These are phyloP conservation scores for Boletellus emodensis DNA, from an alignment of 768 basidiomycete genomes.

Conservation along the genomic window DNA sequence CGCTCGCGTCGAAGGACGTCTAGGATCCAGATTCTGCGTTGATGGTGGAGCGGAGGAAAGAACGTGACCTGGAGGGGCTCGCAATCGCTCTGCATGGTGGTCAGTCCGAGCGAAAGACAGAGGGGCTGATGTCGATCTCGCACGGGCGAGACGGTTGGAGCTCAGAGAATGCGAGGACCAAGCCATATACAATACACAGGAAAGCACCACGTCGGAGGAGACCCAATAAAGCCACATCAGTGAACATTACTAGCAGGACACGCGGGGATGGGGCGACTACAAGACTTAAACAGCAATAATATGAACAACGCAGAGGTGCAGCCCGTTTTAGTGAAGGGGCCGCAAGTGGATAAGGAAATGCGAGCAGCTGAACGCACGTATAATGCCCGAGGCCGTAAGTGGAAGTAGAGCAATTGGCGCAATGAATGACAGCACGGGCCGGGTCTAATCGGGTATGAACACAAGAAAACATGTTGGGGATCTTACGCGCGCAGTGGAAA, in stretches of 20 bases:
- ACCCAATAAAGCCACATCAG: slow-evolving; percentile 17
- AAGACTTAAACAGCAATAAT: slow-evolving; percentile 13
- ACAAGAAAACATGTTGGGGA: slow-evolving; percentile 5
- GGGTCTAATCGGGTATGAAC: neutral
- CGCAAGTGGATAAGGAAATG: slow-evolving; percentile 1
- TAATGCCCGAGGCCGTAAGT: neutral
- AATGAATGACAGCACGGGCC: slow-evolving; percentile 5
- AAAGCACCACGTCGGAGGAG: slow-evolving; percentile 18
- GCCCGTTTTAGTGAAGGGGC: neutral
- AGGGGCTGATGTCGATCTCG: neutral
- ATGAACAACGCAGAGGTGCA: slow-evolving; percentile 6
- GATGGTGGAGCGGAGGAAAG: slow-evolving; percentile 62
- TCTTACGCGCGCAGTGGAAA: neutral
- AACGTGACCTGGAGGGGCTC: slow-evolving; percentile 51
- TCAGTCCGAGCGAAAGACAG: neutral
- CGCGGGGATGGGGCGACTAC: slow-evolving; percentile 1
- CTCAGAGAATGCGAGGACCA: neutral
- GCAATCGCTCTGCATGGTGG: slow-evolving; percentile 17
- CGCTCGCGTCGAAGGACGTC: slow-evolving; percentile 55
- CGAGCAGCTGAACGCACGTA: slow-evolving; percentile 2
- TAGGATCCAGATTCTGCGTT: slow-evolving; percentile 70
- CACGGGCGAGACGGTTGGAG: neutral
- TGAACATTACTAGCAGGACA: neutral
- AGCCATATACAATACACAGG: slow-evolving; percentile 5
- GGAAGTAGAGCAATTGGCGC: slow-evolving; percentile 3